phyloP scores from a whole-genome alignment of 768 basidiomycete genomes.

The Russula sp. region DNA sequence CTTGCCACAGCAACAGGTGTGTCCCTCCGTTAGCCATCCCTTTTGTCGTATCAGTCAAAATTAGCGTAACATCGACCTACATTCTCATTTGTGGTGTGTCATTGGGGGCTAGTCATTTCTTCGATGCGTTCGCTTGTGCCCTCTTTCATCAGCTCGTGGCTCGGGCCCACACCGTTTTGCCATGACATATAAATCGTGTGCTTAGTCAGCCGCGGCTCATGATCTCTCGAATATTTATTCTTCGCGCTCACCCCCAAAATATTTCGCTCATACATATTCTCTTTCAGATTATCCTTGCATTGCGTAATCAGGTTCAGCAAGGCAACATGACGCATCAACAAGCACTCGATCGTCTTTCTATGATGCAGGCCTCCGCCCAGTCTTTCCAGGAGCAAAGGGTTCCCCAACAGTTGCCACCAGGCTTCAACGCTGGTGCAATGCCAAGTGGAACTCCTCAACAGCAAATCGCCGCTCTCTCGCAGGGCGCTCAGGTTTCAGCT shows the following conservation, averaged over 20 bases:
- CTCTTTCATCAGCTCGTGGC: constrained; percentile 23
- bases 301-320: constrained; percentile 7
- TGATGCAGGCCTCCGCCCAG: constrained; percentile 4
- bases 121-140: constrained; percentile 7
- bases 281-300: neutral
- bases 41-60: constrained; percentile 2
- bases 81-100: neutral
- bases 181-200: constrained; percentile 25
- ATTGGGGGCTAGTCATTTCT: neutral
- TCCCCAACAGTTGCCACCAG: constrained; percentile 16
- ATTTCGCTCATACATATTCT: constrained; percentile 7
- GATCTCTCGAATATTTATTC: constrained; percentile 3
- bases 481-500: neutral
- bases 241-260: neutral
- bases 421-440: constrained; percentile 4
- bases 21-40: constrained; percentile 9
- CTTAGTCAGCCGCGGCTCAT: constrained; percentile 22
- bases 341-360: constrained; percentile 15
- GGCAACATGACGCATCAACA: constrained; percentile 14
- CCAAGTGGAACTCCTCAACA: constrained; percentile 10
- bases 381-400: constrained; percentile 15
- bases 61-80: neutral
- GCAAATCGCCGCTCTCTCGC: constrained; percentile 17
- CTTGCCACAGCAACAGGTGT: constrained; percentile 21
- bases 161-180: constrained; percentile 20